Conservation (phyloP, 2,329 filamentous ascomycete genomes). For the Fusarium dimerum region DNA sequence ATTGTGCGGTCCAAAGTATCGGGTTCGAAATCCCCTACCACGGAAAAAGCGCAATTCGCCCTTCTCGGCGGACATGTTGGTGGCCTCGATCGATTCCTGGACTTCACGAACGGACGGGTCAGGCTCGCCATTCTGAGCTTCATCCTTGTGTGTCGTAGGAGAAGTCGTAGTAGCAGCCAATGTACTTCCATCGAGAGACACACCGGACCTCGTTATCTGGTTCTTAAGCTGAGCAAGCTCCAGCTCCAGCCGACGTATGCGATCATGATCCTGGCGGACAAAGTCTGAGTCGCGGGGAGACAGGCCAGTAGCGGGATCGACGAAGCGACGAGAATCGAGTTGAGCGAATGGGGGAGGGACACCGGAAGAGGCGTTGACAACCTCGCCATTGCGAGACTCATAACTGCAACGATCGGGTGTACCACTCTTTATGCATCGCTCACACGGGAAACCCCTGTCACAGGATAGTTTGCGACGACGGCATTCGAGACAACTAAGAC, state of each 20-base stretch:
- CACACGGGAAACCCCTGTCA: conserved; percentile 62
- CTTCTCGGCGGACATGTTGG: conserved; percentile 45
- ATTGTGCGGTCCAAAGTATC: conserved; percentile 62
- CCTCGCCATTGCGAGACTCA: conserved; percentile 55
- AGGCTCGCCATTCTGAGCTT: conserved; percentile 34
- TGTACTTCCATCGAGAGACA: conserved; percentile 54
- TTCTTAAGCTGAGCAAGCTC: conserved; percentile 59
- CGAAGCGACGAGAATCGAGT: conserved; percentile 41
- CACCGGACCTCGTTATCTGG: conserved; percentile 47
- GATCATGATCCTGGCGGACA: conserved; percentile 53
- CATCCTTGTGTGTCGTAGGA: conserved; percentile 48
- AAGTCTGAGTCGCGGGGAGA: conserved; percentile 39
- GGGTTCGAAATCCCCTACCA: conserved; percentile 60
- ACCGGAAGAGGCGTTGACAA: conserved; percentile 49
- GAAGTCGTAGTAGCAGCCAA: conserved; percentile 46
- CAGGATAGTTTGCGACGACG: conserved; percentile 62
- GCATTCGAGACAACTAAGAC: conserved; percentile 62
- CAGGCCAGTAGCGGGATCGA: conserved; percentile 31
- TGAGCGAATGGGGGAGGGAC: conserved; percentile 45
- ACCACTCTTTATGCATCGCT: conserved; percentile 63
- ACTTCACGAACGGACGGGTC: conserved; percentile 38
- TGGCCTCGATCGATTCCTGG: conserved; percentile 42
- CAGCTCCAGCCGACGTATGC: conserved; percentile 60
- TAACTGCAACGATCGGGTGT: conserved; percentile 62
- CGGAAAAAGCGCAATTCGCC: conserved; percentile 59